phyloP scores from a whole-genome alignment of 306 rosid species.

The Canavalia ensiformis region DNA sequence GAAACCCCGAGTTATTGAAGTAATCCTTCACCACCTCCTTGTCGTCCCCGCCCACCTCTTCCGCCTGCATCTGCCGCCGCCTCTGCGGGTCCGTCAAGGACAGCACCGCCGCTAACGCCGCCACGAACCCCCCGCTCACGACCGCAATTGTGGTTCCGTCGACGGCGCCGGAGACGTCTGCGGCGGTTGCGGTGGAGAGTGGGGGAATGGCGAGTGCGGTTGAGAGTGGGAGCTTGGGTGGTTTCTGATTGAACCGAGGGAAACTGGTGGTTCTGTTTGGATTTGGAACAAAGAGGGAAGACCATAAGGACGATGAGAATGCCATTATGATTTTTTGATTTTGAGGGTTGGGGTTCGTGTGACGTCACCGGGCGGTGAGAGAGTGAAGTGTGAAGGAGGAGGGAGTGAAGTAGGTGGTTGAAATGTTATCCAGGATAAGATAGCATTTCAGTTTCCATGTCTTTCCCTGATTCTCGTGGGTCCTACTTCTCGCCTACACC shows the following conservation, averaged over 20 bases:
- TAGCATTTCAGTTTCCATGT: conserved; percentile 48
- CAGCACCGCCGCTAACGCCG: conserved; percentile 74
- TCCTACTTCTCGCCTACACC: conserved; percentile 40
- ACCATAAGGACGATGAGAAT: conserved; percentile 55
- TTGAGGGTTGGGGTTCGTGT: background rate
- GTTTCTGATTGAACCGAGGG: conserved; percentile 49
- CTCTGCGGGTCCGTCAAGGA: conserved; percentile 86
- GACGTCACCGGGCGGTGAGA: conserved; percentile 35
- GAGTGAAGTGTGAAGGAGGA: background rate
- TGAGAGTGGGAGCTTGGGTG: conserved; percentile 34
- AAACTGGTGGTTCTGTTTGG: conserved; percentile 44
- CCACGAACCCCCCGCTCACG: conserved; percentile 76
- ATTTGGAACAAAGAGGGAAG: conserved; percentile 46
- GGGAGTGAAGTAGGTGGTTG: background rate
- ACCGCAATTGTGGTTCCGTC: conserved; percentile 81
- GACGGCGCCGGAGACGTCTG: conserved; percentile 63
- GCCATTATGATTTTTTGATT: conserved; percentile 51
- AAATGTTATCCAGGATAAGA: conserved; percentile 56
- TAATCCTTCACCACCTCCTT: conserved; percentile 94
- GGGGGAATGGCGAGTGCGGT: conserved; percentile 70
- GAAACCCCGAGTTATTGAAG: conserved; percentile 91
- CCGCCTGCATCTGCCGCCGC: conserved; percentile 82
- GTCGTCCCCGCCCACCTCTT: conserved; percentile 93
- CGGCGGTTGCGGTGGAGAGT: conserved; percentile 62
- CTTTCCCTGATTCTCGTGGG: conserved; percentile 53